phyloP scores from a whole-genome alignment of 2,329 filamentous ascomycete genomes.

The Eurotiales sp. region DNA sequence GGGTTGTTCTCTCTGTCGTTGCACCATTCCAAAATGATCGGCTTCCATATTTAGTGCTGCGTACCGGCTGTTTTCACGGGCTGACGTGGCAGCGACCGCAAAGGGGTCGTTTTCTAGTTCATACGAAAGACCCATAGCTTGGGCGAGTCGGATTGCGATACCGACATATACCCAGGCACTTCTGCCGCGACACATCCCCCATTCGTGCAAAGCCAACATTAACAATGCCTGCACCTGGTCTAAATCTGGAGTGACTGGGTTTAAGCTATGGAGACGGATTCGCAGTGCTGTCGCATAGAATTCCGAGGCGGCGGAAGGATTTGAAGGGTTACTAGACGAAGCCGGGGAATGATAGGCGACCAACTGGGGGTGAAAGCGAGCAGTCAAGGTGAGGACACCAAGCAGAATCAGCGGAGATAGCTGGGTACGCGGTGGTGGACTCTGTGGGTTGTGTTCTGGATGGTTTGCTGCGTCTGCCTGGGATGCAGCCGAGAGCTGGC shows the following conservation, averaged over 20 bases:
- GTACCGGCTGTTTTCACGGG: conserved; percentile 20
- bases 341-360: conserved; percentile 48
- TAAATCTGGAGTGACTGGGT: conserved; percentile 43
- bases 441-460: conserved; percentile 21
- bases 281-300: conserved; percentile 54
- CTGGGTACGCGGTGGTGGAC: conserved; percentile 30
- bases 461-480: conserved; percentile 18
- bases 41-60: conserved; percentile 33
- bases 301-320: conserved; percentile 50
- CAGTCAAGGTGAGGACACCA: conserved; percentile 54
- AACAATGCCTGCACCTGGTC: conserved; percentile 51
- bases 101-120: conserved; percentile 43
- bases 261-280: conserved; percentile 43
- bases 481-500: conserved; percentile 31
- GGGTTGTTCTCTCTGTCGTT: conserved; percentile 30
- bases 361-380: conserved; percentile 51
- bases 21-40: conserved; percentile 34
- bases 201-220: conserved; percentile 57
- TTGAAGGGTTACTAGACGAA: conserved; percentile 39
- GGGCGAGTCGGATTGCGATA: conserved; percentile 44
- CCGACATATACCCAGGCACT: conserved; percentile 51
- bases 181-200: conserved; percentile 52
- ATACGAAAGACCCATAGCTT: conserved; percentile 44
- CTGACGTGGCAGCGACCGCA: conserved; percentile 28
- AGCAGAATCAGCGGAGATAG: conserved; percentile 49